Conservation (phyloP, 208 protist species). For the Naegleria lovaniensis region DNA sequence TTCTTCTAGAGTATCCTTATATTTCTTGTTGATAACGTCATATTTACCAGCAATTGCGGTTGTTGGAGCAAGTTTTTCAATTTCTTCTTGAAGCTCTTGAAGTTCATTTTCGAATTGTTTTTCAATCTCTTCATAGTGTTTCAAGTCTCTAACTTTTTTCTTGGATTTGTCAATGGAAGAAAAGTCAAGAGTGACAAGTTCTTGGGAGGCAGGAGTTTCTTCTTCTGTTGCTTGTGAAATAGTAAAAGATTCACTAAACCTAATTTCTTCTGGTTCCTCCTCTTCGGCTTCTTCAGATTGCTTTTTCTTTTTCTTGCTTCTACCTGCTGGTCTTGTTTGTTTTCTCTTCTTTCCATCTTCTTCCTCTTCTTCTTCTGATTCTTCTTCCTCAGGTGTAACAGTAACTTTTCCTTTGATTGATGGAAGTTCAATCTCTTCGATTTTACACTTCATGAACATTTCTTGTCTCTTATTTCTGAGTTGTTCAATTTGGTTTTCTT, state of each 20-base stretch:
- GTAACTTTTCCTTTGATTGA: conserved; percentile 47
- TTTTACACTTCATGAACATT: conserved; percentile 66
- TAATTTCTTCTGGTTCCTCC: conserved; percentile 27
- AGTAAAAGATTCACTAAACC: conserved; percentile 58
- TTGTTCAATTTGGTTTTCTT: conserved; percentile 68
- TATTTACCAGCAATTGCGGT: conserved; percentile 63
- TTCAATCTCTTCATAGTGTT: conserved; percentile 56
- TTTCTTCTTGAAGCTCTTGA: conserved; percentile 54
- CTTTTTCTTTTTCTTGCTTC: conserved; percentile 14
- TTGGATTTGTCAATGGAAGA: conserved; percentile 51
- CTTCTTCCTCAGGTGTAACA: conserved; percentile 14
- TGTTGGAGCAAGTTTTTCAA: conserved; percentile 71
- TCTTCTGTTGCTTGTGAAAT: not conserved
- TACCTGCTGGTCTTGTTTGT: not conserved
- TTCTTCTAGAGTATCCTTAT: conserved; percentile 60
- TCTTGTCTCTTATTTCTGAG: conserved; percentile 63
- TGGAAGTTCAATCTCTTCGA: conserved; percentile 68
- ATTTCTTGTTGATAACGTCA: conserved; percentile 56
- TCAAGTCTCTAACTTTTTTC: conserved; percentile 46
- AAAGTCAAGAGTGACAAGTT: conserved; percentile 60
- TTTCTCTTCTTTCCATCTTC: conserved; percentile 30
- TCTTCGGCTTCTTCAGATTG: conserved; percentile 19
- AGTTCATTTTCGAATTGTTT: conserved; percentile 54
- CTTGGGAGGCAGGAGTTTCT: conserved; percentile 26
- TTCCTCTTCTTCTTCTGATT: conserved; percentile 15